A percentile compares a stretch with the other conserved stretches of the same genome.
phyloP scores from a whole-genome alignment of 2,329 filamentous ascomycete genomes.

The Juglanconis juglandina region DNA sequence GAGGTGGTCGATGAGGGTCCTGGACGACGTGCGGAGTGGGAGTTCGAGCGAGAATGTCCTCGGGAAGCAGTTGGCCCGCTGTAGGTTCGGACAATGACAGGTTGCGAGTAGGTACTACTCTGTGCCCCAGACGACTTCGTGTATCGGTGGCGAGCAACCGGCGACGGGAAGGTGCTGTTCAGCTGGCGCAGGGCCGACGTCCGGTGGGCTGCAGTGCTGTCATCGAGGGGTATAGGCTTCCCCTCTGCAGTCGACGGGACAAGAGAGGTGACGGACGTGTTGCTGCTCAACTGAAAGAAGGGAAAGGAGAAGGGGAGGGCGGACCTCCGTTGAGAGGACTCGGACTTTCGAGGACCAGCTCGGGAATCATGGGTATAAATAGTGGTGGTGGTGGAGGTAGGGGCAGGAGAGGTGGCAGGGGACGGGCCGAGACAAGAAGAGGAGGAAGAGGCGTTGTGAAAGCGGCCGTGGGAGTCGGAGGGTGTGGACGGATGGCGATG shows the following conservation, averaged over 20 bases:
- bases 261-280: constrained; percentile 50
- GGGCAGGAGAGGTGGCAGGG: constrained; percentile 21
- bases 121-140: constrained; percentile 54
- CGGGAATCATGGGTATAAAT: constrained; percentile 8
- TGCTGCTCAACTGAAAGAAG: constrained; percentile 44
- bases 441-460: constrained; percentile 6
- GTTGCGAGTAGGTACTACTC: constrained; percentile 59
- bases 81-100: constrained; percentile 64
- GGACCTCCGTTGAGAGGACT: constrained; percentile 22
- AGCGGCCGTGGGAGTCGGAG: constrained; percentile 8
- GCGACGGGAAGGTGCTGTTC: constrained; percentile 54
- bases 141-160: constrained; percentile 46
- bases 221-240: constrained; percentile 53
- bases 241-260: constrained; percentile 54
- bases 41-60: constrained; percentile 23
- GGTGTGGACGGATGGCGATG: constrained; percentile 14
- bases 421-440: constrained; percentile 9
- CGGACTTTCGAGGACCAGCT: constrained; percentile 21
- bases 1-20: constrained; percentile 28
- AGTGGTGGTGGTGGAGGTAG: constrained; percentile 23
- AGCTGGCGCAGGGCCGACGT: constrained; percentile 60
- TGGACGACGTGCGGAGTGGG: constrained; percentile 26
- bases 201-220: constrained; percentile 52
- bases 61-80: constrained; percentile 43
- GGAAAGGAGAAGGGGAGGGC: constrained; percentile 48